Evolutionary conservation across 306 rosid genomes (phyloP), one percentile per base, ranked within the genome.

Genomic region (Gastrolobium villosum): DNA sequence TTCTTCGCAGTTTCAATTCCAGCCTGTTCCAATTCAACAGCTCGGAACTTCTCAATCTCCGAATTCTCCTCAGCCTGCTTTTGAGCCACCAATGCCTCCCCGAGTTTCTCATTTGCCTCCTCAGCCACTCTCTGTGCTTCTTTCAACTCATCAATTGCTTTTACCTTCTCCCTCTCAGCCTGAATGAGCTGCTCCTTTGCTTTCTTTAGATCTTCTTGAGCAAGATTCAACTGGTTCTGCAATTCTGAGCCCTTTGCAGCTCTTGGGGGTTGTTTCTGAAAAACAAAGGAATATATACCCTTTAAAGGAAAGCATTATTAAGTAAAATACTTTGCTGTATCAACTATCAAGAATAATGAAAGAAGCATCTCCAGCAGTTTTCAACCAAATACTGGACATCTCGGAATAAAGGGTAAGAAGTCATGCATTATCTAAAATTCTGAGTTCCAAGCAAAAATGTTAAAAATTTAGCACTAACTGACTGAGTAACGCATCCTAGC

Each of bases 1-100:
- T 89, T 91, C 79, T 91, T 90, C 28, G 87, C 86, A 37, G 88
- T 87, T 78, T 92, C 98, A 72, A 95, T 87, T 79, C 97, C 93
- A 10, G 92, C 93, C 84, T 95, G 96, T 77, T 95, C 97, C 93
- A 93, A 77, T 83, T 95, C 99, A 15, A 95, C 88, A n/a, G 96
- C 94, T 61, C 97, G 89, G 65, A 95, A 95, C 85, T 86, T 95
- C 79, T 91, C 99, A 7, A 95, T 91, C 89, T 95, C 99, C 20
- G 96, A 91, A 75, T 86, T 73, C 78, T 92, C 96, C 79, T 95
- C 93, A 0, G 98, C 99, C 46, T 81, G 89, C 78, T 88, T 93
- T 62, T 86, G 96, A 40, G 91, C 98, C 83, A 87, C 86, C 87
- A 91, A 65, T 77, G 99, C 98, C 64, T 93, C 98, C 80, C 75